Evolutionary conservation across 345 rosid genomes (phyloP), one percentile per base, ranked within the genome.

Genomic region (rapeseed (Brassica napus)): DNA sequence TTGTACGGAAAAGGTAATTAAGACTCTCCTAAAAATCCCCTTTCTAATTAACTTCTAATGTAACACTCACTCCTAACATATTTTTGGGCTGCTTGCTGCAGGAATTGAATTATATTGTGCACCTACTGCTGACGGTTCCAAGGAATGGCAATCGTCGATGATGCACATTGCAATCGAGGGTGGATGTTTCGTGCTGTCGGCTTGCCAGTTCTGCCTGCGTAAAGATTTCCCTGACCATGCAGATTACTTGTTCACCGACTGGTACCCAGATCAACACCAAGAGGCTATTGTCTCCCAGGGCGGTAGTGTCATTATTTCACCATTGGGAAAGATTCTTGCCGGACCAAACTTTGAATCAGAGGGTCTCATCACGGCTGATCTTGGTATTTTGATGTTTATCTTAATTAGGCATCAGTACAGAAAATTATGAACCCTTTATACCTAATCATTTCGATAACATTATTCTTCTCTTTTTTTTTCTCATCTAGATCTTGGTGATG

Each of bases 401-500:
- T 39, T 9, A 39, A 39, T 39, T 39, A 39, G 14, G 0, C 47
- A 1, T 39, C 47, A 10, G 47, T 39, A 8, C 42, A 35, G 6
- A 31, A 35, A 35, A 35, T 35, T 35, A 44, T 44, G 52, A 11
- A 44, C 52, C 52, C 8, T 35, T 39, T 39, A 8, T 39, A 39
- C 11, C 44, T 39, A 39, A 8, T 39, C 44, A 39, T 44, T 44
- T 44, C 4, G 49, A 42, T 39, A 39, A 39, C 44, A 1, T 39
- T 39, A 18, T 37, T 39, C 10, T 9, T 39, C 18, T 14, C 2
- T 63, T 63, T 24, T 1, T 66, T 71, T 35, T 65, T 23, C 10
- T 65, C 37, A 71, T 55, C 49, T 78, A 92, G 98, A 91, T 87
- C 88, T 94, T 54, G 94, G 94, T 77, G 98, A 94, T 65, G 82